phyloP scores from a whole-genome alignment of 2,329 filamentous ascomycete species.

The Fusarium tjaetaba region DNA sequence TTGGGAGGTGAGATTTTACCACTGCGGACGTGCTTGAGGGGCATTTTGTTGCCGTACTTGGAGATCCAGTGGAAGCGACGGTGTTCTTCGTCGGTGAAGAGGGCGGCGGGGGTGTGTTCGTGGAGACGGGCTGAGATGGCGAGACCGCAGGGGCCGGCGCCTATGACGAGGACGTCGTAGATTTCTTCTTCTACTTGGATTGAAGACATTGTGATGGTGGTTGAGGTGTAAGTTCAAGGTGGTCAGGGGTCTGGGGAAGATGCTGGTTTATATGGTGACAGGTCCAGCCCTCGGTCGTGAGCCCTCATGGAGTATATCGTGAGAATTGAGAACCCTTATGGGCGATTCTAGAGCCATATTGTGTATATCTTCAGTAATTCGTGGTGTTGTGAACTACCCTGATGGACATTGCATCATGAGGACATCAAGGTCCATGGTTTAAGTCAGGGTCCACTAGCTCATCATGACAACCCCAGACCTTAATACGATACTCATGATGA shows the following conservation, averaged over 20 bases:
- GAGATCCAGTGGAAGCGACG: conserved; percentile 82
- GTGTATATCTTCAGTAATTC: not conserved
- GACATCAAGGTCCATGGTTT: conserved; percentile 27
- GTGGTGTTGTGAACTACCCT: conserved; percentile 16
- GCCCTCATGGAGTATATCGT: not conserved
- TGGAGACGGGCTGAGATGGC: conserved; percentile 77
- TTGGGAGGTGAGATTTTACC: conserved; percentile 42
- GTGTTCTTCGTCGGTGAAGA: conserved; percentile 87
- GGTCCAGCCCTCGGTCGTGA: not conserved
- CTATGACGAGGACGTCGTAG: conserved; percentile 77
- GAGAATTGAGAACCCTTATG: conserved; percentile 17
- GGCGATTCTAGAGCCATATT: too few species aligned
- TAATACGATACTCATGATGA: not conserved
- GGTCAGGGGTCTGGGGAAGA: not conserved
- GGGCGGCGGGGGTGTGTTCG: conserved; percentile 78
- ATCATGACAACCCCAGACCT: conserved; percentile 1
- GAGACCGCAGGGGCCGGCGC: conserved; percentile 79
- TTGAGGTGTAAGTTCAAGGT: not conserved
- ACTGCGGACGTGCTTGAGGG: conserved; percentile 59
- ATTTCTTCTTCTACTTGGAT: conserved; percentile 48
- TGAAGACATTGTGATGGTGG: not conserved
- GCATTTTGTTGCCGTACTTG: conserved; percentile 69
- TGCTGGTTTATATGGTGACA: conserved; percentile 5
- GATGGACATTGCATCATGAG: conserved; percentile 36
- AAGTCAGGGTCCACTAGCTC: conserved; percentile 11